A percentile compares a stretch with the other conserved stretches of the same genome.
These are phyloP conservation scores for Trichosanthes cucumerina DNA, from an alignment of 306 rosid genomes.

Conservation along the genomic window DNA sequence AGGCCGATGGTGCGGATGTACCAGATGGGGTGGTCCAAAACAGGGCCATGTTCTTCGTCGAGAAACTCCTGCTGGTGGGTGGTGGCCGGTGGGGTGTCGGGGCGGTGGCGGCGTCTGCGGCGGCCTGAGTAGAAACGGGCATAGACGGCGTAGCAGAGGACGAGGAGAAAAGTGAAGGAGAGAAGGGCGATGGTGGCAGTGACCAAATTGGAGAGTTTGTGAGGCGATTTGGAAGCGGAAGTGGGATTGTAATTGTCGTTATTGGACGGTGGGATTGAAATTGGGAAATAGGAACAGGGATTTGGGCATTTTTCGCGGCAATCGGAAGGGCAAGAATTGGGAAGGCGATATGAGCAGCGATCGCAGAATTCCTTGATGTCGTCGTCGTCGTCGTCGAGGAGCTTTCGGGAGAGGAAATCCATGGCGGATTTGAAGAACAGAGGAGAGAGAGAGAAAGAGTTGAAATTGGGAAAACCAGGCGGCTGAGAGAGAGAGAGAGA, in stretches of 20 bases:
- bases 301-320: not conserved
- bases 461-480: not conserved
- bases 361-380: not conserved
- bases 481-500: not conserved
- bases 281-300: not conserved
- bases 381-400: not conserved
- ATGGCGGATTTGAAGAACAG: not conserved
- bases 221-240: not conserved
- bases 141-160: not conserved
- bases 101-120: not conserved
- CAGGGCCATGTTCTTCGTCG: constrained; percentile 48
- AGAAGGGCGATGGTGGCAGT: not conserved
- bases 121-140: not conserved
- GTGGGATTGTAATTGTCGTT: not conserved
- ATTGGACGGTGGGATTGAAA: not conserved
- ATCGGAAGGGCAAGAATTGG: not conserved
- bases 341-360: rapidly evolving
- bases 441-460: not conserved
- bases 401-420: not conserved
- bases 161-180: constrained; percentile 1
- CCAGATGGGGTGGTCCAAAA: constrained; percentile 75
- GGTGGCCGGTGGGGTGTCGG: not conserved
- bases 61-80: constrained; percentile 14
- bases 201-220: not conserved
- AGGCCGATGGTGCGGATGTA: constrained; percentile 75